Evolutionary conservation across 2,329 filamentous ascomycete genomes (phyloP).

Genomic region (Malbranchea zuffiana): DNA sequence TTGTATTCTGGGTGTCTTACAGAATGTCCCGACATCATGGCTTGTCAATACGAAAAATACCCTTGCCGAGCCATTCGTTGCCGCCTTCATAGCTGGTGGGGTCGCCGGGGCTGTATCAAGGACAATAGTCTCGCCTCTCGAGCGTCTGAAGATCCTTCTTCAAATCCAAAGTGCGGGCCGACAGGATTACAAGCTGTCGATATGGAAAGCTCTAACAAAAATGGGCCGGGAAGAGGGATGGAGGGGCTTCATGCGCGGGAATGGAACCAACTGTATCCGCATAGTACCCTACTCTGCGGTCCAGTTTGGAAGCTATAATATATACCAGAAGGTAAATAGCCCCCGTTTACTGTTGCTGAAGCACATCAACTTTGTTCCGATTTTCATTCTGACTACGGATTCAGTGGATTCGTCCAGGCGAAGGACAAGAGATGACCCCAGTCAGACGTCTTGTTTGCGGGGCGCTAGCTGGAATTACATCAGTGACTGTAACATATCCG

Average conservation of each 20-base stretch:
- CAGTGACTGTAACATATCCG: conserved; percentile 88
- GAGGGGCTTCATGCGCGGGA: conserved; percentile 94
- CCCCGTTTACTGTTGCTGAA: background rate
- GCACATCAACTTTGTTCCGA: conserved; percentile 9
- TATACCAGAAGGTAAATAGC: conserved; percentile 76
- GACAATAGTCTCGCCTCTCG: conserved; percentile 90
- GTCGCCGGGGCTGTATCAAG: conserved; percentile 93
- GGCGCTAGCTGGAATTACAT: conserved; percentile 85
- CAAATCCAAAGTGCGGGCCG: conserved; percentile 86
- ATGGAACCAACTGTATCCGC: conserved; percentile 95
- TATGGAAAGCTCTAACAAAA: conserved; percentile 76
- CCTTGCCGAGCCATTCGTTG: conserved; percentile 68
- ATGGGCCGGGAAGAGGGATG: conserved; percentile 98
- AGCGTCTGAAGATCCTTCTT: conserved; percentile 94
- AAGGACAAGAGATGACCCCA: conserved; percentile 61
- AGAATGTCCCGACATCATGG: conserved; percentile 2
- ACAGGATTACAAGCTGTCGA: conserved; percentile 86
- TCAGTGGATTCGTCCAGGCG: no score
- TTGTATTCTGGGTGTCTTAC: no score
- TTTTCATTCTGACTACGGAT: no score
- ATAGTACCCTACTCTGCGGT: conserved; percentile 98
- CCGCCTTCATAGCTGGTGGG: conserved; percentile 88
- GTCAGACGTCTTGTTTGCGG: conserved; percentile 75
- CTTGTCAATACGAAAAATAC: conserved; percentile 20
- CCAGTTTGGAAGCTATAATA: conserved; percentile 95